Base-by-base conservation (phyloP, 768 basidiomycete species). In the Mycena amicta region DNA sequence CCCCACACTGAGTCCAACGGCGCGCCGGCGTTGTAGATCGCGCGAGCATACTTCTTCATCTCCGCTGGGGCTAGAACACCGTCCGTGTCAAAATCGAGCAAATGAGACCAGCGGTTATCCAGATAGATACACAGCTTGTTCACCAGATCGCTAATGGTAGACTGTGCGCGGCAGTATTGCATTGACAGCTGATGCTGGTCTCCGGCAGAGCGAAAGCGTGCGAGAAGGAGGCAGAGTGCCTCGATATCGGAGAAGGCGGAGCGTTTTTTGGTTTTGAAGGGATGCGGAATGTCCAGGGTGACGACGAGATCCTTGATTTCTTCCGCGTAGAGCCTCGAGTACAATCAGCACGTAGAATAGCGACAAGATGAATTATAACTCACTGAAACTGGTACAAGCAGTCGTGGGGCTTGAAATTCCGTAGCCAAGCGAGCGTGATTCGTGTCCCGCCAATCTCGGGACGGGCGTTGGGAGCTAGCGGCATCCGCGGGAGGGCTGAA, bases 131-230 rank as follows among this genome's bases (percentile, higher is more conserved):
- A 33, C 1, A 66, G 52, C 27, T 43, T 53, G 45, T 67, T 66
- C 22, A 65, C 57, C 27, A 62, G n/a, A 31, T 69, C 55, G n/a
- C 54, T 60, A 8, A 69, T 67, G 13, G 64, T 29, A 1, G 59
- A 53, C 29, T 63, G 64, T 2, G 59, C 40, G 4, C 67, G 50
- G 22, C 55, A n/a, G 57, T 63, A 67, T 20, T 53, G 39, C 52
- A 49, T 67, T 6, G 56, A 56, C 1, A 68, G 62, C 4, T 52
- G 45, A 18, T 51, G 62, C 15, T 56, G 18, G 29, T 67, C 64
- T 1, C 56, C 65, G 11, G 66, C 56, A 18, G 57, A 59, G 1
- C 52, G 31, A 28, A 68, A 61, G 8, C 64, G 57, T 2, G 63
- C 60, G 22, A 55, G 55, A n/a, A 63, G 56, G 2, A 68, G 53